These are phyloP conservation scores for Quercus aquifolioides DNA, from an alignment of 306 rosid species.

Conservation along the genomic window DNA sequence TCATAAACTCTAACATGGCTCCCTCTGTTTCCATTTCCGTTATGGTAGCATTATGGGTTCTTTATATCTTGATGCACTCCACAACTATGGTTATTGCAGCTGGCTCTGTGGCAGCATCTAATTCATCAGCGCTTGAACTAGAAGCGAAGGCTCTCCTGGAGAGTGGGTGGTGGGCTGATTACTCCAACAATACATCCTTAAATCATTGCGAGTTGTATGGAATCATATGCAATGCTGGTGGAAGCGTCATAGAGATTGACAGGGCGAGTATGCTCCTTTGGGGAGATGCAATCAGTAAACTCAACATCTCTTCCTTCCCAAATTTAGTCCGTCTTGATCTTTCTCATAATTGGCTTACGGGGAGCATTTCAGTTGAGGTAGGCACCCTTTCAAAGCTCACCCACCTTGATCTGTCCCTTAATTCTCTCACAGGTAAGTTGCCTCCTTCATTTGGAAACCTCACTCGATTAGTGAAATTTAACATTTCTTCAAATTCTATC, in stretches of 20 bases:
- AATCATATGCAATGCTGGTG: not conserved
- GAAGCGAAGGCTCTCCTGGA: not conserved
- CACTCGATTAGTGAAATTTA: not conserved
- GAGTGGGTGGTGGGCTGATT: not conserved
- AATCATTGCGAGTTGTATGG: not conserved
- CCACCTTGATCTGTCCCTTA: not conserved
- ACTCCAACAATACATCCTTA: not conserved
- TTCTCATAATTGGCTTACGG: accelerated
- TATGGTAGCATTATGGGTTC: not conserved
- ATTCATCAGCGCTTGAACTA: not conserved
- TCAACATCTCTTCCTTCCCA: not conserved
- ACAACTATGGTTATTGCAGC: not conserved
- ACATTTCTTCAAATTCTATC: not conserved
- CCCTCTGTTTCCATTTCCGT: not conserved
- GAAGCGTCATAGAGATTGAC: not conserved
- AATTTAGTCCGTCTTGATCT: not conserved
- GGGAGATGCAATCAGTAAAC: not conserved
- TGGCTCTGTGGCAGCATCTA: not conserved
- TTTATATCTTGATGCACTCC: not conserved
- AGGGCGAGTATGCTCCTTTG: no score
- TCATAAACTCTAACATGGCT: not conserved
- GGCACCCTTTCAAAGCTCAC: not conserved
- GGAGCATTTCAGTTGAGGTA: not conserved
- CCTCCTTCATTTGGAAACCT: not conserved
- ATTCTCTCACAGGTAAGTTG: not conserved